Percentiles rank a stretch among this genome's conserved stretches.
phyloP scores from a whole-genome alignment of 495 filamentous ascomycete genomes.

The Beverwykella pulmonaria region DNA sequence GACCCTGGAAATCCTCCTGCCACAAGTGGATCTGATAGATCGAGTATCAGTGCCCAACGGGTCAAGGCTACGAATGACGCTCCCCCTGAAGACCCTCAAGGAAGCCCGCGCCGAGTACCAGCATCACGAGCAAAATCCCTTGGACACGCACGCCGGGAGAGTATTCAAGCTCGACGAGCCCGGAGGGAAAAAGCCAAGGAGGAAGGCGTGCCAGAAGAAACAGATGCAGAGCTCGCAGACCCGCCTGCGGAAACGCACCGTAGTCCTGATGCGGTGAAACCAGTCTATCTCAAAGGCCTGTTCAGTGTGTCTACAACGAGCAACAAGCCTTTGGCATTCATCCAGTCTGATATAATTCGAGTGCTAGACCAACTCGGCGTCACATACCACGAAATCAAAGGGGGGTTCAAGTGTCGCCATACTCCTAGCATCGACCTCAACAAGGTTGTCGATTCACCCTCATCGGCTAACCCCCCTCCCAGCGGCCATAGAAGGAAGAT shows the following conservation, averaged over 20 bases:
- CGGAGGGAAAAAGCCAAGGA: conserved; percentile 67
- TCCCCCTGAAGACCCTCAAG: conserved; percentile 49
- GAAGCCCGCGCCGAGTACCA: conserved; percentile 54
- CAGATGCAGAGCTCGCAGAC: conserved; percentile 63
- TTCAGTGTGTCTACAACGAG: conserved; percentile 98
- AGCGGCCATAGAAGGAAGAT: conserved; percentile 69
- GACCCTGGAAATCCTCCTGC: conserved; percentile 62
- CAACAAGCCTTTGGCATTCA: conserved; percentile 80
- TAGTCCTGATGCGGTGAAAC: conserved; percentile 74
- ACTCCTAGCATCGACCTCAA: conserved; percentile 86
- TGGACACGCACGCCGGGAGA: conserved; percentile 85
- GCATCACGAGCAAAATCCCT: conserved; percentile 83
- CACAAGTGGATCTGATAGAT: conserved; percentile 80
- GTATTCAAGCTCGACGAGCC: conserved; percentile 80
- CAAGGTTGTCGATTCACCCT: conserved; percentile 52
- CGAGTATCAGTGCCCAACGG: conserved; percentile 52
- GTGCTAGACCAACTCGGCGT: conserved; percentile 87
- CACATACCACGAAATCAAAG: conserved; percentile 86
- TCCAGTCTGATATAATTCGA: conserved; percentile 87
- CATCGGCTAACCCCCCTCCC: conserved; percentile 51
- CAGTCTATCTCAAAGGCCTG: conserved; percentile 93
- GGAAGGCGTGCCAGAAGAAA: conserved; percentile 79
- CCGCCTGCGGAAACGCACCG: conserved; percentile 40
- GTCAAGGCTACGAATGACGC: conserved; percentile 45
- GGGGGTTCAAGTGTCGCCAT: conserved; percentile 88